Evolutionary conservation across 2,329 filamentous ascomycete genomes (phyloP), one percentile per base, ranked within the genome.

Genomic region (Monilinia vaccinii-corymbosi): DNA sequence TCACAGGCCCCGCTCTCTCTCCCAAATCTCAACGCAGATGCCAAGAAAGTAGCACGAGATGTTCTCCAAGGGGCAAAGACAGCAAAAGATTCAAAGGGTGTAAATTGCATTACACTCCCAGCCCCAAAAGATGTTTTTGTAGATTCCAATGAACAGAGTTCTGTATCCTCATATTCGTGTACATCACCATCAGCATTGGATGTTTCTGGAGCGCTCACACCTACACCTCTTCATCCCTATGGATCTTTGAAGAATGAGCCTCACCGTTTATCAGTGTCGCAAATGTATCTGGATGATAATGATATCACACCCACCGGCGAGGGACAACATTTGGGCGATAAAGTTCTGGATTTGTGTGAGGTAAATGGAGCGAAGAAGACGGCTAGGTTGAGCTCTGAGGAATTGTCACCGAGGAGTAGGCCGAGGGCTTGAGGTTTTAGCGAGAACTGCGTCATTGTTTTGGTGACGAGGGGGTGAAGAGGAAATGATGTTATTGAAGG

Each of bases 11-110:
- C 67, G 3, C 42, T 66, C 16, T 28, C 64, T 13, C 47, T 66
- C 8, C 64, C 67, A 31, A 65, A 68, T 57, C 63, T 70, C 6
- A 60, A 69, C 42, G 64, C 60, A 34, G 63, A 68, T 51, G 69
- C 69, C 6, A 65, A 61, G 25, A 56, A 61, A 58, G 63, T 70
- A 13, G 63, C 66, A 6, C 58, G 56, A 9, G 63, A 63, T 34
- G 67, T 69, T 3, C 63, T 70, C 11, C 32, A 50, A 31, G 62
- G 62, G 36, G 42, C 49, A 8, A 42, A 52, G 3, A 11, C 14
- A 23, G 28, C 49, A 9, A 55, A 55, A 21, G 4, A 23, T 18
- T 9, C 21, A 18, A 52, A 55, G 18, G 28, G 34, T n/a, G 10
- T 49, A 28, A 40, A 25, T 14, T 10, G 38, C 44, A 14, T 40